Evolutionary conservation across 768 basidiomycete genomes (phyloP).

Genomic region (Podaxis sp.): DNA sequence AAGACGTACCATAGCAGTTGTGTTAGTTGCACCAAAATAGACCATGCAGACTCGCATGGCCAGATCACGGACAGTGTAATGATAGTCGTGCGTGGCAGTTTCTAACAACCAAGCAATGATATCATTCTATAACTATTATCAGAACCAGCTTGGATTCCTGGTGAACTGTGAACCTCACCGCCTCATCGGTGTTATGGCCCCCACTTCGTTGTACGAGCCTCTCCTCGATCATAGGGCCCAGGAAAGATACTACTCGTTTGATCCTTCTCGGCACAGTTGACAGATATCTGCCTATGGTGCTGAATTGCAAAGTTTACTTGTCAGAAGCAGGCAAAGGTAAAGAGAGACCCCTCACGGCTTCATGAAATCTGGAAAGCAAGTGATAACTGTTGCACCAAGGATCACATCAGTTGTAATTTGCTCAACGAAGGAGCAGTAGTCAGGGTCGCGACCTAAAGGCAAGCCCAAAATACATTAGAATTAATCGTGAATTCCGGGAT

Average conservation of each 20-base stretch:
- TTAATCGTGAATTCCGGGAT: background rate
- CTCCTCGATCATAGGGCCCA: slow-evolving; percentile 17
- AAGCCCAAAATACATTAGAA: background rate
- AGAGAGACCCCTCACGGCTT: slow-evolving; percentile 33
- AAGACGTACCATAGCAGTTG: slow-evolving; percentile 34
- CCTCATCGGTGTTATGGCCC: slow-evolving; percentile 14
- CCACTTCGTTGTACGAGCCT: slow-evolving; percentile 14
- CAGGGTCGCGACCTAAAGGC: slow-evolving; percentile 32
- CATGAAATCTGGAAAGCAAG: slow-evolving; percentile 34
- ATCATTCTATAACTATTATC: slow-evolving; percentile 17
- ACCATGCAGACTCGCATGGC: slow-evolving; percentile 31
- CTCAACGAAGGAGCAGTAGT: slow-evolving; percentile 30
- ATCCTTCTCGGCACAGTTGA: slow-evolving; percentile 16
- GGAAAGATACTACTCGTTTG: slow-evolving; percentile 16
- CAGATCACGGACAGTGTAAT: slow-evolving; percentile 23
- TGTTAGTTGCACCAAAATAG: slow-evolving; percentile 44
- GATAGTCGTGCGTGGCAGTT: slow-evolving; percentile 24
- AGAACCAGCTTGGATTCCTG: background rate
- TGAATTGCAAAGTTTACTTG: background rate
- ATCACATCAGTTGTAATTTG: slow-evolving; percentile 33
- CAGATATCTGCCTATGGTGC: slow-evolving; percentile 15
- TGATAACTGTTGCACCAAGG: slow-evolving; percentile 26
- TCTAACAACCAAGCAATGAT: slow-evolving; percentile 27
- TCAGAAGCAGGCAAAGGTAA: background rate
- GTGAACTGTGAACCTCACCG: slow-evolving; percentile 1